These are phyloP conservation scores for Calycina herbarum DNA, from an alignment of 2,329 filamentous ascomycete genomes.

Conservation along the genomic window DNA sequence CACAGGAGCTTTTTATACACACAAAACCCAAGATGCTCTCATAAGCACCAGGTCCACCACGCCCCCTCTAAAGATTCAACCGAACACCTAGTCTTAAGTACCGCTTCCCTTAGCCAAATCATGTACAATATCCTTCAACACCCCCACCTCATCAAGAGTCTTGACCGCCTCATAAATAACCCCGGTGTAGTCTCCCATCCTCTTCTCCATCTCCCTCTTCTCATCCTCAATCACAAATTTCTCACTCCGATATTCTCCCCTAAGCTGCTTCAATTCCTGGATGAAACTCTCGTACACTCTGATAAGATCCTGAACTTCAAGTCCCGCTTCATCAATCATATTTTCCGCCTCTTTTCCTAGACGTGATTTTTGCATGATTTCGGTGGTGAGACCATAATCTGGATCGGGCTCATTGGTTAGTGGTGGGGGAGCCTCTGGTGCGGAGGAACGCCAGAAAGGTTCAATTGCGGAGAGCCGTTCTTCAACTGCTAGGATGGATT, in stretches of 20 bases:
- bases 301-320: conserved; percentile 35
- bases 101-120: conserved; percentile 13
- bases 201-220: conserved; percentile 51
- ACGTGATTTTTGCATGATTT: conserved; percentile 21
- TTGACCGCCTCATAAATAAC: conserved; percentile 69
- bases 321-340: conserved; percentile 19
- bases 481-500: conserved; percentile 43
- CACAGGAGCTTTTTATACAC: not conserved
- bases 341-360: conserved; percentile 9
- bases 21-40: not conserved
- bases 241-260: conserved; percentile 51
- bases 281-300: conserved; percentile 43
- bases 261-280: conserved; percentile 44
- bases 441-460: conserved; percentile 46
- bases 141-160: conserved; percentile 65
- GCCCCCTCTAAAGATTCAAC: not conserved
- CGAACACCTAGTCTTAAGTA: not conserved
- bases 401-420: conserved; percentile 17
- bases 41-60: not conserved
- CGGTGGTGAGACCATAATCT: conserved; percentile 23
- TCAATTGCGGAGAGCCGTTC: conserved; percentile 40
- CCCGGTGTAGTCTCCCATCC: conserved; percentile 66
- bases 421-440: conserved; percentile 15
- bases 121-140: conserved; percentile 49
- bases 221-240: conserved; percentile 47